Conservation (phyloP, 768 basidiomycete genomes). For the Paxillus involutus region DNA sequence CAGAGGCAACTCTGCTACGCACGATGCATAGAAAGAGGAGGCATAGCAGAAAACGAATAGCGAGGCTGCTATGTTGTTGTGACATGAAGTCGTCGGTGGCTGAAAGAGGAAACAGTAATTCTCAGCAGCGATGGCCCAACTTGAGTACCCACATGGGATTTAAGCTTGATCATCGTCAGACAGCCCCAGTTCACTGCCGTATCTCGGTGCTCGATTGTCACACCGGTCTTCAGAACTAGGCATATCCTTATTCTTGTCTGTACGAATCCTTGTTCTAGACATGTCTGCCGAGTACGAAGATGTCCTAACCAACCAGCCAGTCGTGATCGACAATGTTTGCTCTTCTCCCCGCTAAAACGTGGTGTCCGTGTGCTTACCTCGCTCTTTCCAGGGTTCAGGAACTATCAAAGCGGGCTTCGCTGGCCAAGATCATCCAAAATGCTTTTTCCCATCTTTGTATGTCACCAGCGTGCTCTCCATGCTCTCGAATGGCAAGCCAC, state of each 20-base stretch:
- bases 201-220: neutral
- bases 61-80: conserved; percentile 11
- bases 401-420: conserved; percentile 99
- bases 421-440: conserved; percentile 98
- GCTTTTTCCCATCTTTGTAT: conserved; percentile 98
- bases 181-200: neutral
- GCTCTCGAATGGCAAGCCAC: conserved; percentile 29
- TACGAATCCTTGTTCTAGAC: conserved; percentile 5
- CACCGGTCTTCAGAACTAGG: neutral
- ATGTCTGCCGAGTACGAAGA: conserved; percentile 92
- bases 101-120: conserved; percentile 2
- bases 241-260: conserved; percentile 1
- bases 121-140: neutral
- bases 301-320: conserved; percentile 96
- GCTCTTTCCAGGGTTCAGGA: conserved; percentile 80
- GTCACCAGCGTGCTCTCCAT: conserved; percentile 41
- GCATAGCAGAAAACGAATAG: conserved; percentile 13
- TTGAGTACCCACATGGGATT: too few species aligned
- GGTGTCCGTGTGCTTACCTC: conserved; percentile 24
- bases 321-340: conserved; percentile 96
- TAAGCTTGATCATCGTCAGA: neutral
- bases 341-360: conserved; percentile 18
- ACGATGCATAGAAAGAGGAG: conserved; percentile 23
- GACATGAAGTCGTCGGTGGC: conserved; percentile 21
- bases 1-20: conserved; percentile 17